Evolutionary conservation across 352 stramenopile species (phyloP).

Genomic region (Phytophthora syringae): DNA sequence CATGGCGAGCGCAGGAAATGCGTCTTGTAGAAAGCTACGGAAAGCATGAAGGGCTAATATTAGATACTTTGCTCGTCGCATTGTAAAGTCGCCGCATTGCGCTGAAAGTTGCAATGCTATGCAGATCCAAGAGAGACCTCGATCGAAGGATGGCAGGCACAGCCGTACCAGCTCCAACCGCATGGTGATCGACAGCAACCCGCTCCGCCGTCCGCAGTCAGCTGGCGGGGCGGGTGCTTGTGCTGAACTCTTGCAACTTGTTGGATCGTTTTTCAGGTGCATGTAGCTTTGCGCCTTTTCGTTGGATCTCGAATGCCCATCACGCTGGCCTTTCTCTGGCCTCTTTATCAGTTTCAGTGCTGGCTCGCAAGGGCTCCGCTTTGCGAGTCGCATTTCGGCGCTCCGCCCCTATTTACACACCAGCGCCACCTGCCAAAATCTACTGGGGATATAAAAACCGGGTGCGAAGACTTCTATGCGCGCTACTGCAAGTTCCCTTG

Average conservation of each 20-base stretch:
- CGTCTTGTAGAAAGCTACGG: background rate
- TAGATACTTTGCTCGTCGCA: background rate
- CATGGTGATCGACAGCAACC: too few relatives aligned
- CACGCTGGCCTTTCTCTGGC: conserved; percentile 21
- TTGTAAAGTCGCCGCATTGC: background rate
- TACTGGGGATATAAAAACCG: conserved; percentile 9
- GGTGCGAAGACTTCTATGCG: conserved; percentile 8
- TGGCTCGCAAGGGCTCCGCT: conserved; percentile 22
- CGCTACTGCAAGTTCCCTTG: conserved; percentile 5
- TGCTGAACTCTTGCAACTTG: conserved; percentile 24
- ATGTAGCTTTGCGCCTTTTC: conserved; percentile 28
- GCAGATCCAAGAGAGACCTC: background rate
- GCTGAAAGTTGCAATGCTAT: too few relatives aligned
- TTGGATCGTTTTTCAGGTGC: conserved; percentile 43
- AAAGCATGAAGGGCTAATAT: background rate
- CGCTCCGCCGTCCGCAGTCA: background rate
- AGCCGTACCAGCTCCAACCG: too few relatives aligned
- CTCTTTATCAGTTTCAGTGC: conserved; percentile 33
- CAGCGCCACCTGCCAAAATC: conserved; percentile 27
- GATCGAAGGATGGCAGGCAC: background rate
- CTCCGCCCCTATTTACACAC: conserved; percentile 16
- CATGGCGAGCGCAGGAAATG: conserved; percentile 18
- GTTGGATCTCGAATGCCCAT: conserved; percentile 28
- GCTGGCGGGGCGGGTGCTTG: background rate
- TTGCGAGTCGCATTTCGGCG: background rate